Evolutionary conservation across 192 early-diverging fungal genomes (phyloP).

Genomic region (Spinellus fusiger): DNA sequence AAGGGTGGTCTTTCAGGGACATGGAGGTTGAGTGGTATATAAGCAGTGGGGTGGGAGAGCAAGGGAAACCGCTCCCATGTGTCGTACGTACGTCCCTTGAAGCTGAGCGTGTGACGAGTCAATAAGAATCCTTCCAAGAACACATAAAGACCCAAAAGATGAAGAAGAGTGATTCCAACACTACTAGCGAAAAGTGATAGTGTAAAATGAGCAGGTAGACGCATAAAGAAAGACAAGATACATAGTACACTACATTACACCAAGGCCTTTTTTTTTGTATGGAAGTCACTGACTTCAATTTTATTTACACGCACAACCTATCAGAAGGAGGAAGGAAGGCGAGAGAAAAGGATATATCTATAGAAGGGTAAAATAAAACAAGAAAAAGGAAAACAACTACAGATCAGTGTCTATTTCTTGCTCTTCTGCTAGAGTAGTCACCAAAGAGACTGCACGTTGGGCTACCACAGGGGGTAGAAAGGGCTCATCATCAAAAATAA

Average conservation of each 20-base stretch:
- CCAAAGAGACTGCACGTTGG: too few species aligned
- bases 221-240: background rate
- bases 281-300: background rate
- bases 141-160: conserved; percentile 49
- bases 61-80: conserved; percentile 26
- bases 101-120: conserved; percentile 54
- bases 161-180: conserved; percentile 6
- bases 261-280: background rate
- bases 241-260: background rate
- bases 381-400: too few species aligned
- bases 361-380: too few species aligned
- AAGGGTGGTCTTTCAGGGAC: conserved; percentile 33
- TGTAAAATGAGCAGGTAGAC: background rate
- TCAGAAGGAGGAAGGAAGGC: too few species aligned
- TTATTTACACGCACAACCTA: too few species aligned
- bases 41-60: background rate
- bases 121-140: conserved; percentile 71
- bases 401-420: too few species aligned
- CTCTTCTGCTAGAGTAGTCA: too few species aligned
- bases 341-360: too few species aligned
- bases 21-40: background rate
- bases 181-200: conserved; percentile 1
- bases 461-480: too few species aligned
- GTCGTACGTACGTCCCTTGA: conserved; percentile 3
- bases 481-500: too few species aligned